Evolutionary conservation across 495 filamentous ascomycete species (phyloP), one percentile per base, ranked within the genome.

Genomic region (Penicillium pulvis): DNA sequence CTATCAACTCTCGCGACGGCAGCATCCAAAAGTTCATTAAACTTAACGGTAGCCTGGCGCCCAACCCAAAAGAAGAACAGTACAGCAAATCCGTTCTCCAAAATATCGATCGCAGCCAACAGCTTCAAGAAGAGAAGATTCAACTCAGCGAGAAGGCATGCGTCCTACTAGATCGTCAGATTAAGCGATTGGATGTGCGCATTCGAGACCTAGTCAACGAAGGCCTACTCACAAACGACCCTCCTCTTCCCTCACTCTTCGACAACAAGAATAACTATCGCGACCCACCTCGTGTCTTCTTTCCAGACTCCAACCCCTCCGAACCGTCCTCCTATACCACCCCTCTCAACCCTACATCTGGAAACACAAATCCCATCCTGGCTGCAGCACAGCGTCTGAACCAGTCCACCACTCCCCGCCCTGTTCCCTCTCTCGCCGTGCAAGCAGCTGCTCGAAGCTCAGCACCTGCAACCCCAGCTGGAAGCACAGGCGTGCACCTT

Each of bases 21-120:
- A 89, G 86, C 62, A 82, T 98, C 51, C 94, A 98, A 71, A 96
- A 92, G 72, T 93, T 87, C 77, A 89, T 97, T 74, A 92, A 90
- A 69, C 56, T 85, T 17, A 89, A 96, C 69, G 91, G 93, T 54
- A 91, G 90, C 67, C 81, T 91, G 57, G 75, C 83, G 17, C 79
- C 84, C n/a, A 91, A 97, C 65, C 90, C 93, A 0, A 94, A 95
- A 68, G 93, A 98, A 73, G 87, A 90, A 24, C 73, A 81, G 19
- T 88, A 92, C 64, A 76, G 81, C 48, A 87, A 86, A 43, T 81
- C 81, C 36, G 91, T 96, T 51, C 70, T 83, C 28, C 83, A 90
- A 56, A 89, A 87, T 63, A 90, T 88, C 56, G 86, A 87, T 43
- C 79, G 79, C 61, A 87, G 87, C 36, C 81, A 90, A 61, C 80